These are phyloP conservation scores for Chlorella vulgaris DNA, from an alignment of 139 green algal species.

Conservation along the genomic window DNA sequence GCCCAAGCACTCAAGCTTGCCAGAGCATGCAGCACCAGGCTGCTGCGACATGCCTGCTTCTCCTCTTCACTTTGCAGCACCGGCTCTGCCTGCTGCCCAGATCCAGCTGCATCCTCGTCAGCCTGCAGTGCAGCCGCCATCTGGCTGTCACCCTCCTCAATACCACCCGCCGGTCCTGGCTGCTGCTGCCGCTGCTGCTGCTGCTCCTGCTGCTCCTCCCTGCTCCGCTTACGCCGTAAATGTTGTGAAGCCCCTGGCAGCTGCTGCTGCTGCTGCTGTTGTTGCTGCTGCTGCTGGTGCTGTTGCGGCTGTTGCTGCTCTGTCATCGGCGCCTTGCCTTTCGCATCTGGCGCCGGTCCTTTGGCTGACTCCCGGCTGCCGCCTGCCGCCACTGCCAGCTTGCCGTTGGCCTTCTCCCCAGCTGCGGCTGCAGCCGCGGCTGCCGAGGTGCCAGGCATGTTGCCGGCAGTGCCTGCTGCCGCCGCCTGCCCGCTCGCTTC, in stretches of 20 bases:
- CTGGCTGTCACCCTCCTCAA: too few relatives aligned
- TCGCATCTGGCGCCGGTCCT: not conserved
- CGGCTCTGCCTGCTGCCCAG: too few relatives aligned
- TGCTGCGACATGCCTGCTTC: too few relatives aligned
- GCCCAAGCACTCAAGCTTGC: too few relatives aligned
- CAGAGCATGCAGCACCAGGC: too few relatives aligned
- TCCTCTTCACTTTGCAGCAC: too few relatives aligned
- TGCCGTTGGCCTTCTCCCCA: not conserved
- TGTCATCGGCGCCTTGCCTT: not conserved
- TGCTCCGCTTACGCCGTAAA: not conserved
- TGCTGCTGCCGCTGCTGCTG: too few relatives aligned
- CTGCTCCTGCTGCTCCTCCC: not conserved
- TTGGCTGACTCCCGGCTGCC: too few relatives aligned
- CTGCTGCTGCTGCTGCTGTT: conserved; percentile 1
- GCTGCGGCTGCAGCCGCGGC: not conserved
- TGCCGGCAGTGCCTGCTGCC: not conserved
- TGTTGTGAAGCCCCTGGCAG: too few relatives aligned
- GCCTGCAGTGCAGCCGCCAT: too few relatives aligned
- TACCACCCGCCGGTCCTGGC: too few relatives aligned
- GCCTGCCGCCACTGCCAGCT: not conserved
- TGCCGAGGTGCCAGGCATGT: not conserved
- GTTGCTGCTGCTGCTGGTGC: conserved; percentile 12
- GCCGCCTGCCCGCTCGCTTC: not conserved
- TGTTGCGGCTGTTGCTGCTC: not conserved
- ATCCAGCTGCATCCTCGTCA: too few relatives aligned